Percentiles rank a stretch among this genome's conserved stretches.
Conservation (phyloP, 1,284 basidiomycete species). For the Bondarzewia mesenterica region DNA sequence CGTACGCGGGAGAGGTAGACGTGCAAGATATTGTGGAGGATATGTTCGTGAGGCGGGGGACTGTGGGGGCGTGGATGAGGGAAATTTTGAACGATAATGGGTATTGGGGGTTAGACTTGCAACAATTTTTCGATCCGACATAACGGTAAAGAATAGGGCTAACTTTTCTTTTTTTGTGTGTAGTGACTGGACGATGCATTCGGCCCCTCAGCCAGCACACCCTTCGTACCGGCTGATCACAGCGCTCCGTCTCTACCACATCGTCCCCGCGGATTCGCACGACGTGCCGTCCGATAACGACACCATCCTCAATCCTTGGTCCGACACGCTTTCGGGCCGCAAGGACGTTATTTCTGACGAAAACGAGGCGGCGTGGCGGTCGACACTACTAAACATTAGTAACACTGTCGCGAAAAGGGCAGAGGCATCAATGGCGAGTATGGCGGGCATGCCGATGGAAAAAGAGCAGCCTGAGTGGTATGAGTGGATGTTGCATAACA, state of each 20-base stretch:
- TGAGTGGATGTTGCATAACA: constrained; percentile 24
- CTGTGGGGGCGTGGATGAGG: constrained; percentile 36
- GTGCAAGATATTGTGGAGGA: constrained; percentile 49
- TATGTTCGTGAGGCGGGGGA: constrained; percentile 33
- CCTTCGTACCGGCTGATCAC: constrained; percentile 73
- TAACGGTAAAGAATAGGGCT: constrained; percentile 4
- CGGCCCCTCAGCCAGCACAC: constrained; percentile 46
- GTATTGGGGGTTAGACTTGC: constrained; percentile 71
- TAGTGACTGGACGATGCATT: constrained; percentile 73
- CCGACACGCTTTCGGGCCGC: constrained; percentile 42
- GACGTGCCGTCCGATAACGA: constrained; percentile 11
- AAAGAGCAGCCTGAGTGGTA: constrained; percentile 22
- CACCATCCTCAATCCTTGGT: constrained; percentile 40
- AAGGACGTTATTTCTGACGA: constrained; percentile 30
- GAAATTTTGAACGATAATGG: constrained; percentile 44
- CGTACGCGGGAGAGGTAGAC: constrained; percentile 46
- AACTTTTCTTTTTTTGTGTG: constrained; percentile 5
- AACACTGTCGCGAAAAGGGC: constrained; percentile 26
- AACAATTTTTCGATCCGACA: constrained; percentile 3
- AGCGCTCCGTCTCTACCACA: constrained; percentile 57
- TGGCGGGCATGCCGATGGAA: not conserved
- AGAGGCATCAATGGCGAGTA: constrained; percentile 1
- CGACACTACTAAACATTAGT: constrained; percentile 28
- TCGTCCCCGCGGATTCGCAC: constrained; percentile 16
- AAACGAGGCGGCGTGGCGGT: constrained; percentile 39